Base-by-base conservation (phyloP, 192 early-diverging fungal genomes). In the Coemansia sp. region DNA sequence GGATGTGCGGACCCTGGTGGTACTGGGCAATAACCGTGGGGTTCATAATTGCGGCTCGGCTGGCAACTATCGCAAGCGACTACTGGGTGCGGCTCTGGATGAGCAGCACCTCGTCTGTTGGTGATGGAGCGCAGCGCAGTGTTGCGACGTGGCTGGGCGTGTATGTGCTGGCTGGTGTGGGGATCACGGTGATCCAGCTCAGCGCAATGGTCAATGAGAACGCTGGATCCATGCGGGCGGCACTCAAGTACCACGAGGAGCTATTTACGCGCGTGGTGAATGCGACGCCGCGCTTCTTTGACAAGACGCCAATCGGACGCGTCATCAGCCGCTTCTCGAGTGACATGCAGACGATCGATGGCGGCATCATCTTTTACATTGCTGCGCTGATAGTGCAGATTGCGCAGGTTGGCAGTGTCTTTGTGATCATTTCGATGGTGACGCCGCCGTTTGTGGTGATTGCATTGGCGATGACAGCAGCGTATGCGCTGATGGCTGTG, bases 301-400 rank as follows among this genome's bases (percentile, higher is more conserved):
- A 95, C 62, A 87, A 87, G 19, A 93, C 90, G n/a, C 95, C 95
- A 8, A 80, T 92, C 17, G 94, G 94, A 25, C 85, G 90, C 19
- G 89, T 95, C 52, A 87, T 90, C 70, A 97, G 95, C 71, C 75
- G 96, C 41, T 95, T 93, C 65, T 89, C 91, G 28, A 88, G 89
- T 15, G 93, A 98, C 78, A 89, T 96, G 70, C 87, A 87, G 22
- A 86, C 87, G 2, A 78, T 96, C 61, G 94, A 98, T 73, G 89
- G 86, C 38, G 68, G 71, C 13, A 76, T 89, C 30, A 79, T 85
- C 37, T 79, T 75, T 25, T 61, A 69, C 30, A 65, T 85, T 13
- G 71, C 80, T 5, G 81, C 77, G 47, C 78, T 90, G 13, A 57
- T 89, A 23, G 64, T 72, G 17, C 78, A 85, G 6, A 64, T 87